These are phyloP conservation scores for Trichosanthes truncata DNA, from an alignment of 306 rosid genomes.

Conservation along the genomic window DNA sequence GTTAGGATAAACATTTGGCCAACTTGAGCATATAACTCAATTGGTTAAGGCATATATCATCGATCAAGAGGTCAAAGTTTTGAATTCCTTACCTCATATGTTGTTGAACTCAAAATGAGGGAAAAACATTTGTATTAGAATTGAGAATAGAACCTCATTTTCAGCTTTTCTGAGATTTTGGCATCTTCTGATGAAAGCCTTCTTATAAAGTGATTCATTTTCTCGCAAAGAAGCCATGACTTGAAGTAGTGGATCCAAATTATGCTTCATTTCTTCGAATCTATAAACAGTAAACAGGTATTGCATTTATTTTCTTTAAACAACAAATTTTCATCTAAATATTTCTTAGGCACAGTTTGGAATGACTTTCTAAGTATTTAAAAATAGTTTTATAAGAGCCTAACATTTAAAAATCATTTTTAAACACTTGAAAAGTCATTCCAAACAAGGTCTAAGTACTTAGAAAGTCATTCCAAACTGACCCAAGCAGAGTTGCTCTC, in stretches of 20 bases:
- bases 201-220: constrained; percentile 36
- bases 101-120: too few species aligned
- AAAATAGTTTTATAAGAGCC: too few species aligned
- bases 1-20: too few species aligned
- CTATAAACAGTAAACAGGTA: constrained; percentile 23
- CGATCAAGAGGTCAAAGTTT: too few species aligned
- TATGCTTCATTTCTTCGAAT: constrained; percentile 44
- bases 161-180: constrained; percentile 76
- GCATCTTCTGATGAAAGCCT: constrained; percentile 60
- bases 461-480: too few species aligned
- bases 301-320: neutral
- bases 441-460: too few species aligned
- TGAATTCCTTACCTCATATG: too few species aligned
- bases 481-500: neutral
- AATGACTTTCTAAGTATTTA: too few species aligned
- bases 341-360: neutral
- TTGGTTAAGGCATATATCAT: too few species aligned
- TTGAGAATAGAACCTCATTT: constrained; percentile 43
- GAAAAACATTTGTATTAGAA: neutral
- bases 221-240: constrained; percentile 27
- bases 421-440: too few species aligned
- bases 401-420: too few species aligned
- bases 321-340: neutral
- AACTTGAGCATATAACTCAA: neutral
- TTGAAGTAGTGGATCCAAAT: constrained; percentile 24